Percentiles rank a stretch among this genome's conserved stretches.
Conservation (phyloP, 2,329 filamentous ascomycete species). For the Ophiocordyceps camponoti-floridani region DNA sequence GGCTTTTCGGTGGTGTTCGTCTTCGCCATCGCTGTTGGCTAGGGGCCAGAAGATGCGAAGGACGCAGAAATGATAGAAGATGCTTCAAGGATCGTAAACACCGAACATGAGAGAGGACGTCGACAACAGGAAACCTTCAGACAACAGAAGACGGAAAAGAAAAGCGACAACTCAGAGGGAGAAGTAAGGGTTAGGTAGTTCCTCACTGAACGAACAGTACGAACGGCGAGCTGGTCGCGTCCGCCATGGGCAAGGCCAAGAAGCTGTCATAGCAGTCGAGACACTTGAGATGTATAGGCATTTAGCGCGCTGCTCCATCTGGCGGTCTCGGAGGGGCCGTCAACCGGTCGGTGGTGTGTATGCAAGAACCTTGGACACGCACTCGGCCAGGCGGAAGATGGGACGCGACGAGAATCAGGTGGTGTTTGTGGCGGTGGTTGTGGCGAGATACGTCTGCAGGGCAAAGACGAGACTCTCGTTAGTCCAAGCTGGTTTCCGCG, state of each 20-base stretch:
- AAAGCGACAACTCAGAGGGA: too few relatives aligned
- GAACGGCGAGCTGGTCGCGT: conserved; percentile 3
- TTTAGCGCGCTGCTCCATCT: neutral
- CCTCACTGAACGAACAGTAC: conserved; percentile 6
- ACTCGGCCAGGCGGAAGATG: conserved; percentile 6
- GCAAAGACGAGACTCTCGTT: neutral
- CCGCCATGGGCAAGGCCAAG: conserved; percentile 1
- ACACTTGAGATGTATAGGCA: conserved; percentile 4
- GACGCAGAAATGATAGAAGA: conserved; percentile 6
- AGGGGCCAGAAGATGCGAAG: conserved; percentile 4
- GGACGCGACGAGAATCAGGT: too few relatives aligned
- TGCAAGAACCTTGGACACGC: conserved; percentile 4
- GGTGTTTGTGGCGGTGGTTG: too few relatives aligned
- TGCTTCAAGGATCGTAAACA: conserved; percentile 2
- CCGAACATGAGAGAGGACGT: too few relatives aligned
- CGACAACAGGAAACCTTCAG: neutral
- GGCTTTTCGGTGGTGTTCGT: conserved; percentile 1
- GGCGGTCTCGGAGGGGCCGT: neutral
- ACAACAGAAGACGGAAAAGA: neutral
- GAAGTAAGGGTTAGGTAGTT: too few relatives aligned
- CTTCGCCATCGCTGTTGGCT: neutral
- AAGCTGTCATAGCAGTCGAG: conserved; percentile 6
- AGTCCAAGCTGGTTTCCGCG: neutral
- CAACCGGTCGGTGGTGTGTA: neutral
- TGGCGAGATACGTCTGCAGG: conserved; percentile 2